Conservation (phyloP, 208 protist species). For the Leishmania guyanensis region DNA sequence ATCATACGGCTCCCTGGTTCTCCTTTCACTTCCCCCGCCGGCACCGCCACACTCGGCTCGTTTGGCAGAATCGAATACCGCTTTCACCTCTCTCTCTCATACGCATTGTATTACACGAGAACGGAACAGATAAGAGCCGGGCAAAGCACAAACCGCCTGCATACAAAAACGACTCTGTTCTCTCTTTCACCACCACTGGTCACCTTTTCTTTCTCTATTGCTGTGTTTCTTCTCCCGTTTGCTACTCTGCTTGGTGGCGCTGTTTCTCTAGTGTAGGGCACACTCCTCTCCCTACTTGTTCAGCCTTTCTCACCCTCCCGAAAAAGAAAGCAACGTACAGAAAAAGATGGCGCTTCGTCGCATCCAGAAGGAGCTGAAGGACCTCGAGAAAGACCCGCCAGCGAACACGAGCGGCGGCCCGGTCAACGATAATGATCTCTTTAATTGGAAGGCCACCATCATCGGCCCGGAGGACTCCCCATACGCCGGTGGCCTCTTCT, state of each 20-base stretch:
- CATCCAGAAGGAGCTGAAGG: conserved; percentile 96
- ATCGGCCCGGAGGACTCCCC: conserved; percentile 96
- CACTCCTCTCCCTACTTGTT: conserved; percentile 14
- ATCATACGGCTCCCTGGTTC: background rate
- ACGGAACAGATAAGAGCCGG: background rate
- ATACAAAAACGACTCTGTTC: conserved; percentile 1
- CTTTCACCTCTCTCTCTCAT: background rate
- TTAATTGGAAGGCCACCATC: conserved; percentile 98
- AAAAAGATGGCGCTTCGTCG: conserved; percentile 93
- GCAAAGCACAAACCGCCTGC: background rate
- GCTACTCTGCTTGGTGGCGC: background rate
- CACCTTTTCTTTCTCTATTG: conserved; percentile 3
- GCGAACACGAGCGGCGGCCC: conserved; percentile 96
- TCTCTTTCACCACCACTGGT: background rate
- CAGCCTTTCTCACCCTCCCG: background rate
- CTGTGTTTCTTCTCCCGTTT: conserved; percentile 4
- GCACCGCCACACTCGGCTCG: background rate
- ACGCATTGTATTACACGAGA: background rate
- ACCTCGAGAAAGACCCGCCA: conserved; percentile 95
- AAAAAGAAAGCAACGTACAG: background rate
- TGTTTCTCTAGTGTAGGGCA: background rate
- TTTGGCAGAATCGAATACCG: conserved; percentile 1
- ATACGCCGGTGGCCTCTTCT: conserved; percentile 98
- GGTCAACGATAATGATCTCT: conserved; percentile 94
- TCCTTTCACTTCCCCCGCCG: background rate